A percentile compares a stretch with the other conserved stretches of the same genome.
phyloP scores from a whole-genome alignment of 2,329 filamentous ascomycete species.

The Colletotrichum sansevieriae region DNA sequence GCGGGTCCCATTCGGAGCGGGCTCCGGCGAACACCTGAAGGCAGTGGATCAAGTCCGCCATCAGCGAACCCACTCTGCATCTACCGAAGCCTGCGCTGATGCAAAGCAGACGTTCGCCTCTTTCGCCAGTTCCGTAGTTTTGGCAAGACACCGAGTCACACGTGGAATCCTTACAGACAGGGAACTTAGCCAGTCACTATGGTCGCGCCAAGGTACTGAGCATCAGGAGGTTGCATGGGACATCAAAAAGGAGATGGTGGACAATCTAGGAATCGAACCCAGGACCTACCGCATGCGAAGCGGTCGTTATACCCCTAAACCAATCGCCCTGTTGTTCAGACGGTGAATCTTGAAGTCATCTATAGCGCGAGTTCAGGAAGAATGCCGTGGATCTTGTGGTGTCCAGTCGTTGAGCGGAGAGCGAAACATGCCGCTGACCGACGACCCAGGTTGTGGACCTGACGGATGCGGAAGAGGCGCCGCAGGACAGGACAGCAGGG shows the following conservation, averaged over 20 bases:
- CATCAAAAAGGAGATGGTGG: not conserved
- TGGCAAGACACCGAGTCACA: no score
- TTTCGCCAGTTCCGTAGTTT: no score
- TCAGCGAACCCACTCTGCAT: not conserved
- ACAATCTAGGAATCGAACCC: not conserved
- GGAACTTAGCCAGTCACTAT: no score
- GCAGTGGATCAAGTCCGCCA: not conserved
- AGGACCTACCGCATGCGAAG: not conserved
- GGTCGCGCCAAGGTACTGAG: no score
- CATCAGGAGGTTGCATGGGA: not conserved
- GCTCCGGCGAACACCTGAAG: constrained; percentile 26
- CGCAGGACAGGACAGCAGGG: fast-evolving
- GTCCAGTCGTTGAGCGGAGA: not conserved
- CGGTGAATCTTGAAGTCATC: fast-evolving
- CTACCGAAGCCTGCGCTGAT: not conserved
- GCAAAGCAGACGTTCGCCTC: no score
- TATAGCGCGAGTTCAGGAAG: not conserved
- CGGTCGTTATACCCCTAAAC: constrained; percentile 7
- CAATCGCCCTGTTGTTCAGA: not conserved
- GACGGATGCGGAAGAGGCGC: not conserved
- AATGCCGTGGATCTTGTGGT: not conserved
- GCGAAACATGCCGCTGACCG: not conserved
- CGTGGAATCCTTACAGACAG: no score
- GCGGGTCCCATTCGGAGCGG: constrained; percentile 20
- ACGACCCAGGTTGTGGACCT: not conserved